These are phyloP conservation scores for Blastomyces gilchristii DNA, from an alignment of 2,329 filamentous ascomycete genomes.

Conservation along the genomic window DNA sequence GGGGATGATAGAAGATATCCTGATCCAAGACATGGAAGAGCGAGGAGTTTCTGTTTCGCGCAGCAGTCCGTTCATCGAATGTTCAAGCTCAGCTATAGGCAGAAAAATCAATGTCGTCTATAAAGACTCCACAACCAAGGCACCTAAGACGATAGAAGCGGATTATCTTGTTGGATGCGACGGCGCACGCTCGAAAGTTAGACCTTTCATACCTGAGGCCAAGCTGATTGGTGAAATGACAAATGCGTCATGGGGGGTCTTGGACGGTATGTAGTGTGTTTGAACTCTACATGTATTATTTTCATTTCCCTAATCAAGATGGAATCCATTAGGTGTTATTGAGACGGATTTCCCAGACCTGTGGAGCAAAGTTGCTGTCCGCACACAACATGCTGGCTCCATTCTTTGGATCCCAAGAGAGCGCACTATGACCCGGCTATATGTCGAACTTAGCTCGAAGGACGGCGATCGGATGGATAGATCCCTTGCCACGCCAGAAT, in stretches of 20 bases:
- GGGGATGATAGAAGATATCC: constrained; percentile 62
- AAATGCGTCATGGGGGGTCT: constrained; percentile 38
- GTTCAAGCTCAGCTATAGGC: constrained; percentile 35
- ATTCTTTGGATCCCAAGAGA: constrained; percentile 63
- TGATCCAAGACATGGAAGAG: constrained; percentile 58
- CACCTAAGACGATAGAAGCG: background rate
- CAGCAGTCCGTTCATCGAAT: constrained; percentile 52
- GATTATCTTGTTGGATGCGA: constrained; percentile 53
- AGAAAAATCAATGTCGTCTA: constrained; percentile 36
- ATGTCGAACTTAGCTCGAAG: constrained; percentile 51
- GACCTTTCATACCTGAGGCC: constrained; percentile 45
- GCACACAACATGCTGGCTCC: constrained; percentile 49
- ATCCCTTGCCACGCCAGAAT: constrained; percentile 56
- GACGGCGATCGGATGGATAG: constrained; percentile 43
- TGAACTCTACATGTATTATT: background rate
- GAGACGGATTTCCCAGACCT: constrained; percentile 54
- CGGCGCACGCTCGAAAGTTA: constrained; percentile 57
- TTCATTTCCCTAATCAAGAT: background rate
- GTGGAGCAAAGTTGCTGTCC: constrained; percentile 48
- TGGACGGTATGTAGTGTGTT: constrained; percentile 42
- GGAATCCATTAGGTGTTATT: constrained; percentile 29
- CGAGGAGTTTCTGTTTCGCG: constrained; percentile 54
- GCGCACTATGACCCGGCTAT: constrained; percentile 52
- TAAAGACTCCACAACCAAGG: constrained; percentile 28
- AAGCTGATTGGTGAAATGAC: constrained; percentile 46